Percentiles rank a stretch among this genome's conserved stretches.
Evolutionary conservation across 176 grass and related monocot species (phyloP).

Genomic region (Oryza longistaminata): DNA sequence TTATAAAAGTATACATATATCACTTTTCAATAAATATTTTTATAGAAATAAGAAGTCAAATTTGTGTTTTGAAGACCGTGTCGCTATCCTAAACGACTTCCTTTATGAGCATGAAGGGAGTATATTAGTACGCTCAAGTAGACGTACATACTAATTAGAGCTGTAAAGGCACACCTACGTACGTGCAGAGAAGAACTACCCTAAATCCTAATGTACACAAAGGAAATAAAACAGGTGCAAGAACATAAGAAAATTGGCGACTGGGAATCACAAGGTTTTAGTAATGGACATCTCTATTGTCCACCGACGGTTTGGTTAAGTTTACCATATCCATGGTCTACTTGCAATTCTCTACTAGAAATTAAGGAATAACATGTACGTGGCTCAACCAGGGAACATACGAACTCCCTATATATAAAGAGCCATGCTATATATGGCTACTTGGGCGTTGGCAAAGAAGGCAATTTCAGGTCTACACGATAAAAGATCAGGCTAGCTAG

Average conservation of each 20-base stretch:
- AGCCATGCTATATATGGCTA: constrained; percentile 7
- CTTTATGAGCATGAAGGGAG: too few species aligned
- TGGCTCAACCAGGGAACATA: constrained; percentile 18
- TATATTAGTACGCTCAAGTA: constrained; percentile 17
- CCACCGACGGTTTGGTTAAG: constrained; percentile 1
- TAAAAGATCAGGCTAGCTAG: not conserved
- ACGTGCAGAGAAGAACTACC: not conserved
- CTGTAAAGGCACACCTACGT: constrained; percentile 3
- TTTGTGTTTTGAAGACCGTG: too few species aligned
- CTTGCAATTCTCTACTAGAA: constrained; percentile 23
- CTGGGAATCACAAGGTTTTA: not conserved
- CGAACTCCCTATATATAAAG: constrained; percentile 35
- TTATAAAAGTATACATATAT: too few species aligned
- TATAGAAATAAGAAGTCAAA: too few species aligned
- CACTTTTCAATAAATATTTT: too few species aligned
- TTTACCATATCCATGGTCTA: constrained; percentile 27
- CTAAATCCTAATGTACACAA: constrained; percentile 17
- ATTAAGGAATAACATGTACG: constrained; percentile 29
- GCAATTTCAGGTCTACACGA: constrained; percentile 22
- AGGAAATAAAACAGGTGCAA: not conserved
- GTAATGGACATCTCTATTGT: not conserved
- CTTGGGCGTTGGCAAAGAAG: not conserved
- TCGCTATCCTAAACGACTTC: too few species aligned
- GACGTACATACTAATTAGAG: not conserved
- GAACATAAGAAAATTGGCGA: not conserved